Conservation (phyloP, 2,329 filamentous ascomycete species). For the Cytospora schulzeri region DNA sequence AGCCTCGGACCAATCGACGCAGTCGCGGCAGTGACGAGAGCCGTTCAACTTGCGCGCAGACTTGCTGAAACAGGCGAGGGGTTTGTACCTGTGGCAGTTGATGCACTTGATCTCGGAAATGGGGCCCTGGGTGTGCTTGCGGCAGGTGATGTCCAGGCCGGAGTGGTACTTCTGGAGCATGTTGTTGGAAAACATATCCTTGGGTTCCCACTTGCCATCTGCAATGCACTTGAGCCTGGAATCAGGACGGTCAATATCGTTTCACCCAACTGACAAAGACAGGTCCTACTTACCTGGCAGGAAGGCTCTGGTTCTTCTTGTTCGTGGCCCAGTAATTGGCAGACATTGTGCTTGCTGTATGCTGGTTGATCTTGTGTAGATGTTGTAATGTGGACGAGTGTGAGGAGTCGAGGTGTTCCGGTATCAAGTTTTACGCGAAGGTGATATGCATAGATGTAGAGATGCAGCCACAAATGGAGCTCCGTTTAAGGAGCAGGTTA, state of each 20-base stretch:
- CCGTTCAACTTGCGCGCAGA: constrained; percentile 10
- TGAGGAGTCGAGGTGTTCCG: not conserved
- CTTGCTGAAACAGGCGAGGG: constrained; percentile 17
- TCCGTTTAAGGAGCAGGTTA: not conserved
- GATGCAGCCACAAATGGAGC: not conserved
- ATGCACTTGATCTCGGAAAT: constrained; percentile 16
- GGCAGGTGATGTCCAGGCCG: constrained; percentile 13
- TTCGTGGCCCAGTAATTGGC: constrained; percentile 1
- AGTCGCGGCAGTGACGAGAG: constrained; percentile 21
- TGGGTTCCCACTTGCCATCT: constrained; percentile 23
- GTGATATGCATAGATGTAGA: not conserved
- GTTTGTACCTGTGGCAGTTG: constrained; percentile 15
- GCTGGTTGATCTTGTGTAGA: not conserved
- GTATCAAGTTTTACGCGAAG: not conserved
- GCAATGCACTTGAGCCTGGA: constrained; percentile 20
- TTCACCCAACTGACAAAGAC: not conserved
- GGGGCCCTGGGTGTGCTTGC: constrained; percentile 20
- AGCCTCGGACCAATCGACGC: constrained; percentile 19
- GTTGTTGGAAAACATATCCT: constrained; percentile 22
- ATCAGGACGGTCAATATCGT: not conserved
- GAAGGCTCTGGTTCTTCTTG: constrained; percentile 10
- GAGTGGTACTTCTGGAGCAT: constrained; percentile 23
- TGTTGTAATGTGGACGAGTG: not conserved
- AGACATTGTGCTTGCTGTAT: constrained; percentile 2
- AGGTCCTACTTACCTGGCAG: constrained; percentile 4